Base-by-base conservation (phyloP, 169 alveolate genomes). In the Plasmodium ovale region DNA sequence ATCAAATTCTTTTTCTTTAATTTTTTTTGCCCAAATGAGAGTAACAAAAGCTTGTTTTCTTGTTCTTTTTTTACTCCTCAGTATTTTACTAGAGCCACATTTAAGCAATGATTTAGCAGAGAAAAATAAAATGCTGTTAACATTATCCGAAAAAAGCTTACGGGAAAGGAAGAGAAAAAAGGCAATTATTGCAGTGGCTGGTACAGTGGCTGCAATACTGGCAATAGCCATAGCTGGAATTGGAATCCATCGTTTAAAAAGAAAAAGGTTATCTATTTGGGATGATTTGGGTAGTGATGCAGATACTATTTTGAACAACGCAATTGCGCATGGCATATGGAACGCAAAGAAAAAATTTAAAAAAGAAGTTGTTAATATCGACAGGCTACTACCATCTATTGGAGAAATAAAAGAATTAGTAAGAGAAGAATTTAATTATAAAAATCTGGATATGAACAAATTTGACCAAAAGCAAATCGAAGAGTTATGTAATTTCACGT, bases 281-380 rank as follows among this genome's bases (percentile, higher is more conserved):
- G 35, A 65, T 0, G 73, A 65, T 65, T 65, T 65, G 23, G 73
- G 73, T 27, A 16, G 0, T 12, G 73, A 65, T 4, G 54, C 73
- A 21, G 33, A 65, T 65, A 49, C 56, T 25, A 65, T 65, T 31
- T 65, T 65, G 42, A 65, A 65, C 33, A 37, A 27, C n/a, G 16
- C 73, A 65, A 65, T 65, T 37, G n/a, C 49, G 35, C 54, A 35
- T 42, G 73, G 73, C 7, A 25, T 65, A 65, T 65, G 54, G 49
- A 35, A 31, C 4, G 73, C 73, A 65, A 65, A 65, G 59, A 65
- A 33, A 27, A 65, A 37, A 16, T 33, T 65, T 42, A 31, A 42
- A 4, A 65, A 19, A 47, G 59, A 65, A 9, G 16, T 25, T 1
- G 19, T 9, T 39, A 16, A 42, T 25, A n/a, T 65, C 12, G 54